Conservation (phyloP, 306 rosid species). For the Herpetospermum pedunculosum region DNA sequence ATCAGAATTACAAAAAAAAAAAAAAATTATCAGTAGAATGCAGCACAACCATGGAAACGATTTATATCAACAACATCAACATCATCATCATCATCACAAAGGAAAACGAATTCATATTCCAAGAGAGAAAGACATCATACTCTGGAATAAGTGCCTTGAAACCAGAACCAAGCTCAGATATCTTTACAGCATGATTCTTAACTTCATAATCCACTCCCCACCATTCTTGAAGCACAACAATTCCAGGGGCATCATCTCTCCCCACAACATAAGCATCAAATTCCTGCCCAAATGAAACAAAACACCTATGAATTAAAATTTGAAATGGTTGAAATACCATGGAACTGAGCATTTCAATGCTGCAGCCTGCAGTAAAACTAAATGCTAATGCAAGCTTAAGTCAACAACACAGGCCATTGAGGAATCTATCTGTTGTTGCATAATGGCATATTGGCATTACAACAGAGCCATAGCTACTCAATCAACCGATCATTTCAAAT, state of each 20-base stretch:
- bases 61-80: neutral
- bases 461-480: neutral
- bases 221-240: constrained; percentile 87
- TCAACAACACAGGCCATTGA: neutral
- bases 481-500: neutral
- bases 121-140: constrained; percentile 23
- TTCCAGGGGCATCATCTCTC: constrained; percentile 78
- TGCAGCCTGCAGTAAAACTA: neutral
- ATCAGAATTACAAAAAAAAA: neutral
- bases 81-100: neutral
- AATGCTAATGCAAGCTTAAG: neutral
- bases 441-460: no score
- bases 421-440: neutral
- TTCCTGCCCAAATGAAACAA: constrained; percentile 29
- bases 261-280: constrained; percentile 80
- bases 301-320: constrained; percentile 4
- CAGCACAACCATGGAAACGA: neutral
- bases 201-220: constrained; percentile 86
- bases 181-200: constrained; percentile 70
- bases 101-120: neutral
- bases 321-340: neutral
- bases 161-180: constrained; percentile 61
- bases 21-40: neutral
- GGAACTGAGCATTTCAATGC: no score
- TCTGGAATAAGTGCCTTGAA: constrained; percentile 93